These are phyloP conservation scores for Mimosa pudica DNA, from an alignment of 306 rosid species.

Conservation along the genomic window DNA sequence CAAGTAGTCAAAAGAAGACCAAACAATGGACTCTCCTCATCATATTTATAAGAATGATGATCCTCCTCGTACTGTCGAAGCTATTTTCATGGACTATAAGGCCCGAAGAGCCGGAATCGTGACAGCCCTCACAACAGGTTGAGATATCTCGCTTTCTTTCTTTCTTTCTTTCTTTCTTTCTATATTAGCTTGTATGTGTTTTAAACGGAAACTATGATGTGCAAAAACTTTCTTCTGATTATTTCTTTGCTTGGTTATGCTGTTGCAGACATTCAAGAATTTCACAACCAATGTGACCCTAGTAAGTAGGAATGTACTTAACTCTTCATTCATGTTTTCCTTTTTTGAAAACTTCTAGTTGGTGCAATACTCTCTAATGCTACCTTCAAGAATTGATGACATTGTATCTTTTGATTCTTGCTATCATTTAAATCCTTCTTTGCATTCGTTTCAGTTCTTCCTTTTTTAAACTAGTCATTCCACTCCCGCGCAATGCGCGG, in stretches of 20 bases:
- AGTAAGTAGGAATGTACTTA: slow-evolving; percentile 45
- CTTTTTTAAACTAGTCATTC: neutral
- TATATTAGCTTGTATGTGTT: neutral
- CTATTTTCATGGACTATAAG: too few species aligned
- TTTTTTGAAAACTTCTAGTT: too few species aligned
- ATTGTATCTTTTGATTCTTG: slow-evolving; percentile 23
- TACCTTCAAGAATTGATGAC: neutral
- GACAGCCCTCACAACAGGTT: slow-evolving; percentile 86
- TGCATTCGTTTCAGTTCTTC: neutral
- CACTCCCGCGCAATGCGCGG: too few species aligned
- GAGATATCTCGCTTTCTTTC: neutral
- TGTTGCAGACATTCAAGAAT: slow-evolving; percentile 75
- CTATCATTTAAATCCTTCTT: slow-evolving; percentile 17
- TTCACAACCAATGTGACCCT: slow-evolving; percentile 82
- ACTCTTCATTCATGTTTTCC: neutral
- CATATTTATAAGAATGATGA: too few species aligned
- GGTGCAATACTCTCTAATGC: neutral
- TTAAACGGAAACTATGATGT: neutral
- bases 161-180: neutral
- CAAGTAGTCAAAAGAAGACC: too few species aligned
- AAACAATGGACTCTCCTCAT: too few species aligned
- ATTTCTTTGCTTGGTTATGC: slow-evolving; percentile 5
- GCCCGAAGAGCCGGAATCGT: slow-evolving; percentile 32
- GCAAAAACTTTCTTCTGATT: slow-evolving; percentile 6
- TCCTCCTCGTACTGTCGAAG: too few species aligned